phyloP scores from a whole-genome alignment of 2,329 filamentous ascomycete species.

The Elsinoe fawcettii region DNA sequence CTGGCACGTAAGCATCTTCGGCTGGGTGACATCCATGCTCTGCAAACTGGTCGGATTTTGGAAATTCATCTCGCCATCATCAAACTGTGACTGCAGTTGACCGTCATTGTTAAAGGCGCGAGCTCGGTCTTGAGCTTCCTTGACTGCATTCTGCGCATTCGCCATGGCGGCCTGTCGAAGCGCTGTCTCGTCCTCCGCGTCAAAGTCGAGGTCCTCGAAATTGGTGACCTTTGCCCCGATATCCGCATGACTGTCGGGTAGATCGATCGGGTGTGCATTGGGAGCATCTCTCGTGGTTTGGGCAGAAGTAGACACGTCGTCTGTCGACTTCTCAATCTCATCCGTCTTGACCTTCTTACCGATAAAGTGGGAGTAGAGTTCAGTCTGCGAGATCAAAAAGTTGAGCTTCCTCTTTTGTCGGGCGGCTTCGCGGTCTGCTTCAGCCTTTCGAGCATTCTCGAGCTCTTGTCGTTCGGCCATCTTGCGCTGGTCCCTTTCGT shows the following conservation, averaged over 20 bases:
- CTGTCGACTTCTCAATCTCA: conserved; percentile 83
- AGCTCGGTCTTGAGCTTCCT: conserved; percentile 87
- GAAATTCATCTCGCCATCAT: conserved; percentile 98
- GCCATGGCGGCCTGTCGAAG: conserved; percentile 81
- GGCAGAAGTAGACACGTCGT: conserved; percentile 59
- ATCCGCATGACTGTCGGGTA: conserved; percentile 42
- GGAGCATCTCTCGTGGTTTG: conserved; percentile 37
- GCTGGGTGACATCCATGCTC: conserved; percentile 88
- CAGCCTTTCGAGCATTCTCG: conserved; percentile 91
- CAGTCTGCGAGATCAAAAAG: conserved; percentile 97
- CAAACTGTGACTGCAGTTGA: conserved; percentile 61
- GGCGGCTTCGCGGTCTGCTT: conserved; percentile 94
- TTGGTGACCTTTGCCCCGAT: conserved; percentile 70
- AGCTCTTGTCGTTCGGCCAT: conserved; percentile 92
- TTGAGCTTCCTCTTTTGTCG: conserved; percentile 98
- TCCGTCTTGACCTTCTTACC: conserved; percentile 98
- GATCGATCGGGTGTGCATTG: conserved; percentile 39
- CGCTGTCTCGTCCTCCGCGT: conserved; percentile 81
- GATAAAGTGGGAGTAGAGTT: conserved; percentile 98
- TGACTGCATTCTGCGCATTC: conserved; percentile 91
- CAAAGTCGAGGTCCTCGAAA: conserved; percentile 92
- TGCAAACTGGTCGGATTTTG: conserved; percentile 95
- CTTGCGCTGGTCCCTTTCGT: conserved; percentile 90
- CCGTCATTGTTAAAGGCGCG: conserved; percentile 76
- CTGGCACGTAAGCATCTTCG: conserved; percentile 84